These are phyloP conservation scores for Aquilaria yunnanensis DNA, from an alignment of 345 rosid genomes.

Conservation along the genomic window DNA sequence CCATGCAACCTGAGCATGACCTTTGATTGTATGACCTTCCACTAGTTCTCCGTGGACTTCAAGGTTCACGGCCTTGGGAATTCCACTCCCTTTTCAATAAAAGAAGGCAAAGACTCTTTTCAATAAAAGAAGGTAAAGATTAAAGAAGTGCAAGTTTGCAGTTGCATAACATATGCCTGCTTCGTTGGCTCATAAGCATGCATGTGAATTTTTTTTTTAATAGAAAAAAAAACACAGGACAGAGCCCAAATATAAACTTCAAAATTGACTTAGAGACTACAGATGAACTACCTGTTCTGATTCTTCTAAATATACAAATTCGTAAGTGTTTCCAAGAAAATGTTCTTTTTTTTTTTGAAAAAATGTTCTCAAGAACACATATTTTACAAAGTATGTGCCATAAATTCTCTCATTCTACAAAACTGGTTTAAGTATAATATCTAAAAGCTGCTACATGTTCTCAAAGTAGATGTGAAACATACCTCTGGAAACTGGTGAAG, in stretches of 20 bases:
- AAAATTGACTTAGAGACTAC: too few species aligned
- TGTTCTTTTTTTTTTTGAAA: too few species aligned
- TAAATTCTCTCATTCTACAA: too few species aligned
- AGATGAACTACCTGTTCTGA: too few species aligned
- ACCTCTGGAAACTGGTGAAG: slow-evolving; percentile 83
- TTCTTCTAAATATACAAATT: too few species aligned
- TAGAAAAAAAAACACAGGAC: too few species aligned
- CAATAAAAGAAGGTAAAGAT: background rate
- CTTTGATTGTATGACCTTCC: slow-evolving; percentile 71
- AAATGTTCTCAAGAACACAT: too few species aligned
- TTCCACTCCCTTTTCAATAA: slow-evolving; percentile 61
- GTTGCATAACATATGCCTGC: background rate
- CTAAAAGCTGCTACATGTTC: too few species aligned
- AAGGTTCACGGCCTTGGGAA: slow-evolving; percentile 87
- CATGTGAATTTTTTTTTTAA: background rate
- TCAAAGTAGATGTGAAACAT: slow-evolving; percentile 12
- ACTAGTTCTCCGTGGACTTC: slow-evolving; percentile 82
- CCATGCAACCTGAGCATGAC: slow-evolving; percentile 88
- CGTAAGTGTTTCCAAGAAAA: too few species aligned
- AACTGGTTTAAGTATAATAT: too few species aligned
- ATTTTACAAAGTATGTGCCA: too few species aligned
- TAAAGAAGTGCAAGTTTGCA: background rate
- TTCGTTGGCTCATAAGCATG: background rate
- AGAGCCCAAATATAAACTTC: too few species aligned
- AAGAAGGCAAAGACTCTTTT: slow-evolving; percentile 3